Base-by-base conservation (phyloP, 192 early-diverging fungal genomes). In the Bifiguratus adelaidae region DNA sequence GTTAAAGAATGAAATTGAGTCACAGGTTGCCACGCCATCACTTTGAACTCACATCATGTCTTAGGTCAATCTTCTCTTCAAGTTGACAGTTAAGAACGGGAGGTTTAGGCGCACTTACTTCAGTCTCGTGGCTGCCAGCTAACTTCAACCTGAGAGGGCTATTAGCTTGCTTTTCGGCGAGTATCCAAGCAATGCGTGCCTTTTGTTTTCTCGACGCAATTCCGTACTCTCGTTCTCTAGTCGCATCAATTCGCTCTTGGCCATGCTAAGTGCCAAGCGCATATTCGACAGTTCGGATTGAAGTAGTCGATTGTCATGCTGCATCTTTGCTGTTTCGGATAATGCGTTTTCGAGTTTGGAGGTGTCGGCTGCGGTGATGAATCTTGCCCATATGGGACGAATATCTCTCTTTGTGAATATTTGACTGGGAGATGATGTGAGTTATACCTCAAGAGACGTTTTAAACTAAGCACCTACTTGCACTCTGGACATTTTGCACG, bases 401-500 rank as follows among this genome's bases (percentile, higher is more conserved):
- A 64, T 40, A 41, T 61, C 60, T 4, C 26, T 64, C 11, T 56
- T 51, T 16, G 37, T 55, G 1, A 38, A 7, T 19, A 37, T 32
- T 23, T 38, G 26, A 11, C 61, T 57, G 35, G 32, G 23, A 11
- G 27, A 12, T 20, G 2, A 20, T 4, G 16, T 8, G 11, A 41
- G 30, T 15, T 36, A 21, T 24, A 15, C 5, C 1, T 11, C 6
- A 28, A 9, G 16, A 24, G 28, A 36, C 19, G 2, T 7, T 2
- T 13, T 48, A 12, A 9, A 20, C 13, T 40, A 5, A 40, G 11
- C 16, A 47, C 60, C 19, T 56, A 63, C 61, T 64, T 64, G 62
- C 62, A 64, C 32, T 64, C 62, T n/a, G 62, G 62, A 41, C 62
- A 64, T 36, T 59, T 58, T 12, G 44, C 38, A 13, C 1, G 2